Base-by-base conservation (phyloP, 345 rosid species). In the Garcia nutans region DNA sequence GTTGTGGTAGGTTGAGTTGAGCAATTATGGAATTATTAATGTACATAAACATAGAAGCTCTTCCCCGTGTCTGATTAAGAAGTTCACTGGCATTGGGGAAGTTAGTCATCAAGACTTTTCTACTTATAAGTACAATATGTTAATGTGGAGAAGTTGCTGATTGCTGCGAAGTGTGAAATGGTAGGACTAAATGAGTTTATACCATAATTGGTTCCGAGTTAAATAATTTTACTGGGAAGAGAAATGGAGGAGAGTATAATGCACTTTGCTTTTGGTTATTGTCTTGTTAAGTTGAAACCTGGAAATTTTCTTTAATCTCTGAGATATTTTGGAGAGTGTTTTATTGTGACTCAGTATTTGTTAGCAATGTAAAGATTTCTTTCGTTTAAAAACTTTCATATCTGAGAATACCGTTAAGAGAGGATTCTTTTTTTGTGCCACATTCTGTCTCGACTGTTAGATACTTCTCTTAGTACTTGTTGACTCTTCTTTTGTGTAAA, bases 101-200 rank as follows among this genome's bases (percentile, higher is more conserved):
- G 56, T 73, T 62, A 3, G 73, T 74, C 55, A 50, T 50, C 10
- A 61, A 44, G 33, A 57, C 62, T 67, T 49, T 31, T 73, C 58
- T 59, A 52, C 26, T 41, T 44, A 72, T 45, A 72, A 16, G 10
- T 41, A 5, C 17, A 72, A 16, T 72, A 10, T 44, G 16, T 72
- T 15, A 23, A 41, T 37, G 20, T 45, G 44, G n/a, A 9, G 42
- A 60, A 44, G 58, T 72, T 72, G 28, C 26, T 62, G 16, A 15
- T 22, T 17, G 0, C 41, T 42, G 6, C 15, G 28, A 26, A 13
- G 41, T n/a, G 52, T 58, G 11, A 72, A 59, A 59, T 47, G 15
- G 22, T 60, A 42, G 56, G 66, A 70, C 41, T 24, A 49, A 68
- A 22, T 49, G 65, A 33, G 44, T 9, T 8, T 19, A 17, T 13